Evolutionary conservation across 2,329 filamentous ascomycete species (phyloP).

Genomic region (Phaeophleospora eucalypticola): DNA sequence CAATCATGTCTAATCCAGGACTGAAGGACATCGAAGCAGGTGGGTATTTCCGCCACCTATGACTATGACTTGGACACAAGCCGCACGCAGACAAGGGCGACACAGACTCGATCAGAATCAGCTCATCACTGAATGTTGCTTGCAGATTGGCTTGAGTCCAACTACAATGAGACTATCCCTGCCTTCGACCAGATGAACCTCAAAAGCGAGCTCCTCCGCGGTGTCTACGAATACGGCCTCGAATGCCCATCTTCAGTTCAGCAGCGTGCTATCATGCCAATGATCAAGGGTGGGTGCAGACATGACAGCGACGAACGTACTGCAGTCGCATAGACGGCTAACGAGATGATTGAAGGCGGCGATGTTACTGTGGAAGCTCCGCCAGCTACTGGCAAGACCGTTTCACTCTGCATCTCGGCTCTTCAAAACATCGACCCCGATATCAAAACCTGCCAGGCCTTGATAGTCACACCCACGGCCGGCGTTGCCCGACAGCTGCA

Average conservation of each 20-base stretch:
- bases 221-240: constrained; percentile 1
- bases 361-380: neutral
- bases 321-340: neutral
- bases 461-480: neutral
- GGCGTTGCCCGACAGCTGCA: neutral
- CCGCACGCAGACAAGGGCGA: no score
- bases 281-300: constrained; percentile 1
- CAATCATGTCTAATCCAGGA: neutral
- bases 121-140: neutral
- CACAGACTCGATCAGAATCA: neutral
- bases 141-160: constrained; percentile 1
- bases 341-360: neutral
- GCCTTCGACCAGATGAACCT: constrained; percentile 2
- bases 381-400: constrained; percentile 1
- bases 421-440: constrained; percentile 1
- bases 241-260: constrained; percentile 1
- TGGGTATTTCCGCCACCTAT: neutral
- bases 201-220: constrained; percentile 2
- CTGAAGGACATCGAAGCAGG: neutral
- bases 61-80: no score
- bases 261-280: constrained; percentile 1
- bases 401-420: constrained; percentile 1
- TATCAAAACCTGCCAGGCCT: neutral
- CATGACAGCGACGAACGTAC: constrained; percentile 2
- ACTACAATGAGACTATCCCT: neutral